Evolutionary conservation across 208 protist species (phyloP), one percentile per base, ranked within the genome.

Genomic region (Vickermania ingenoplastis): DNA sequence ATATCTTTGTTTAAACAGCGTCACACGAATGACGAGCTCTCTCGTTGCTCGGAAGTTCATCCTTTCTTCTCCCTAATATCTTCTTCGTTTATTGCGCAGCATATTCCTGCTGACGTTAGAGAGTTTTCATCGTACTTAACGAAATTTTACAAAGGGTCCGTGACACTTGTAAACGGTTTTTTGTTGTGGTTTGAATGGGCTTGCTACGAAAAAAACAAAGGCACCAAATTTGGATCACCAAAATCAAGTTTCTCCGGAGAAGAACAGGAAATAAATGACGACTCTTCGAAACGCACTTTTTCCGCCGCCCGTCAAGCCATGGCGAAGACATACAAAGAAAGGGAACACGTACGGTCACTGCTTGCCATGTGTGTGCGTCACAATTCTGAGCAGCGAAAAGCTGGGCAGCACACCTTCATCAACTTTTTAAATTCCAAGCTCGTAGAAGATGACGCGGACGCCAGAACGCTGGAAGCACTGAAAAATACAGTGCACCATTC

Each of bases 131-230:
- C 82, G 13, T 94, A 91, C 67, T 57, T 94, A 27, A 57, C 71
- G 23, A 78, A 81, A 65, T 94, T 94, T 59, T 60, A 77, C 41
- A 77, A 73, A 27, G 83, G 84, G 0, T 64, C 76, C 2, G 60
- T 62, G 49, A 87, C 75, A 50, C 36, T 58, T 25, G 75, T 91
- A 3, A 66, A 74, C 31, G 80, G 72, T 17, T 94, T 90, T 55
- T 59, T 82, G 41, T 57, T 67, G 24, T 94, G 87, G 87, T 85
- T 89, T 61, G 87, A 94, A 69, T 94, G 87, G 87, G 81, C 83
- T 2, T 81, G 65, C 7, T 91, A 74, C 54, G 87, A 93, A 61
- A 52, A 61, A 14, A 79, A 74, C 58, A 84, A 81, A 65, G 68
- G 70, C 14, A 86, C 79, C 53, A 64, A 26, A 22, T 73, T 73